These are phyloP conservation scores for Primulina huaijiensis DNA, from an alignment of 257 asterid species.

Conservation along the genomic window DNA sequence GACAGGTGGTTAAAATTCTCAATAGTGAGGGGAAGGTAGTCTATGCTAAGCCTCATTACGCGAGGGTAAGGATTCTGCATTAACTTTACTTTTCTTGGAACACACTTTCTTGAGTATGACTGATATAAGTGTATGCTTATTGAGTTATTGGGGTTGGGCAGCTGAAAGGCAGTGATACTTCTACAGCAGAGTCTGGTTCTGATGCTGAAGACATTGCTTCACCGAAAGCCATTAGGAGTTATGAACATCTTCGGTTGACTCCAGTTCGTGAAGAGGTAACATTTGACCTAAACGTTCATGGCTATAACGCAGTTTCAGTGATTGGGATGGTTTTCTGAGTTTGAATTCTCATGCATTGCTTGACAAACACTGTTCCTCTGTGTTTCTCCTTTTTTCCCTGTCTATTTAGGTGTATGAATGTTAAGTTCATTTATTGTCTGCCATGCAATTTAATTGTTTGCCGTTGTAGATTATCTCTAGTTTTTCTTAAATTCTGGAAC, in stretches of 20 bases:
- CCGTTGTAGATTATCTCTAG: too few species aligned
- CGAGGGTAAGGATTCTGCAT: constrained; percentile 46
- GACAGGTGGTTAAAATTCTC: constrained; percentile 86
- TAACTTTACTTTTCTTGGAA: constrained; percentile 13
- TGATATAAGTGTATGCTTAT: constrained; percentile 11
- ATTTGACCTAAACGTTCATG: constrained; percentile 19
- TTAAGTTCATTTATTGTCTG: background rate
- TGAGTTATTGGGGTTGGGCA: constrained; percentile 28
- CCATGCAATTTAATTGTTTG: background rate
- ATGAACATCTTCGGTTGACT: constrained; percentile 62
- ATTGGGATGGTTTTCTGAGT: constrained; percentile 3
- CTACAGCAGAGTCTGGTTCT: constrained; percentile 78
- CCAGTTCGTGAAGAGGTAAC: constrained; percentile 76
- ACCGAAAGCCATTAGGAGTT: constrained; percentile 53
- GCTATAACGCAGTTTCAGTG: background rate
- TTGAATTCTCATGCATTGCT: background rate
- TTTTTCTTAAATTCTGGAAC: background rate
- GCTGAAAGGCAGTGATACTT: constrained; percentile 67
- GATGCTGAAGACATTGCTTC: constrained; percentile 82
- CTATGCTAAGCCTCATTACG: constrained; percentile 80
- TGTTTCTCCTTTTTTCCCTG: background rate
- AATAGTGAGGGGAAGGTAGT: constrained; percentile 95
- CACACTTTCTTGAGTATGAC: background rate
- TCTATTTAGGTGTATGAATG: constrained; percentile 18
- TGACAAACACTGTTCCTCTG: background rate